Conservation (phyloP, 1,284 basidiomycete species). For the Leucoagaricus sp. region DNA sequence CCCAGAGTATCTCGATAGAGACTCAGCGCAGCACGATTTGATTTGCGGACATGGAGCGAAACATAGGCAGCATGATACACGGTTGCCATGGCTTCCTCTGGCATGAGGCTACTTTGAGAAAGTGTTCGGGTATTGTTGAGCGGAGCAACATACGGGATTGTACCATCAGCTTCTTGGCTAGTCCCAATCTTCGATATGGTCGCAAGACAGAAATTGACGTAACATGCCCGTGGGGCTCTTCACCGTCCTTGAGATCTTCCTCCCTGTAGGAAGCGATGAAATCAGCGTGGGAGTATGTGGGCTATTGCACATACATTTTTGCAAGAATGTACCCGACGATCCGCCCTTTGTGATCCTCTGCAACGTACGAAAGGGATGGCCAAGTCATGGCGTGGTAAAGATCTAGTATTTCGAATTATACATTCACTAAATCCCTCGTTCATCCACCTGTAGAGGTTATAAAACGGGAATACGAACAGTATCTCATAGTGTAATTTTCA, state of each 20-base stretch:
- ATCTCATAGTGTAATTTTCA: slow-evolving; percentile 93
- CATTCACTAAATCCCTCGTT: slow-evolving; percentile 24
- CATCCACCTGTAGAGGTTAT: slow-evolving; percentile 8
- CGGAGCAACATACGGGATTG: slow-evolving; percentile 74
- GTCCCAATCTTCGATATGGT: slow-evolving; percentile 84
- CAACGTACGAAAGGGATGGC: slow-evolving; percentile 96
- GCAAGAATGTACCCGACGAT: slow-evolving; percentile 97
- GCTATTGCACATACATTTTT: slow-evolving; percentile 72
- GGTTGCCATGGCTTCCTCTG: slow-evolving; percentile 90
- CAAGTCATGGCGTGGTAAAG: slow-evolving; percentile 95
- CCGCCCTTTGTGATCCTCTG: slow-evolving; percentile 90
- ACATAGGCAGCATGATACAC: slow-evolving; percentile 87
- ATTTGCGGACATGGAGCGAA: slow-evolving; percentile 90
- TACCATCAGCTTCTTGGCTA: slow-evolving; percentile 93
- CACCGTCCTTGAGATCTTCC: slow-evolving; percentile 65
- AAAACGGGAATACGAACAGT: slow-evolving; percentile 55
- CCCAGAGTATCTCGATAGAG: slow-evolving; percentile 90
- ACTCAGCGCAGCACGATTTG: slow-evolving; percentile 86
- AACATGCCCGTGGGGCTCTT: slow-evolving; percentile 85
- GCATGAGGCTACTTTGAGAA: neutral
- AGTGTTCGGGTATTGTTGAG: slow-evolving; percentile 1
- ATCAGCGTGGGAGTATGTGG: neutral
- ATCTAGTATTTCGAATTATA: slow-evolving; percentile 50
- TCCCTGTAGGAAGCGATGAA: slow-evolving; percentile 44
- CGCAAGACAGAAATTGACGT: slow-evolving; percentile 95